A percentile compares a stretch with the other conserved stretches of the same genome.
Evolutionary conservation across 2,329 filamentous ascomycete species (phyloP).

Genomic region (Aspergillus thermomutatus): DNA sequence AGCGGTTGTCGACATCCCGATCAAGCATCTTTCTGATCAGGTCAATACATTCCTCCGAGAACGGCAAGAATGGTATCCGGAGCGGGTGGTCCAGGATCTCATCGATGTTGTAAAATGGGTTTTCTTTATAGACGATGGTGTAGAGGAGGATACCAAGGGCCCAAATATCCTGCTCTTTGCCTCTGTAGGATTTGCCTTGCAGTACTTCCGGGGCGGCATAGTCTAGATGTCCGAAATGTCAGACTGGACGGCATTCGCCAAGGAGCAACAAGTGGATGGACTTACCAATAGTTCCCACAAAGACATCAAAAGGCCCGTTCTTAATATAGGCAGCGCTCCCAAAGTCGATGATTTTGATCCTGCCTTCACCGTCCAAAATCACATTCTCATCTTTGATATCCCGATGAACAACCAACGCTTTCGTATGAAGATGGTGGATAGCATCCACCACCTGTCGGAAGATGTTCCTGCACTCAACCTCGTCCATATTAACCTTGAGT

Average conservation of each 20-base stretch:
- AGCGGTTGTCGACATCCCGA: conserved; percentile 76
- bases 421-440: conserved; percentile 85
- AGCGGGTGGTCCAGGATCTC: conserved; percentile 98
- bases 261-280: conserved; percentile 14
- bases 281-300: conserved; percentile 96
- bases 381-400: conserved; percentile 99
- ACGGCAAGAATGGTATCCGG: conserved; percentile 68
- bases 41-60: conserved; percentile 83
- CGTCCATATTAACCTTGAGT: conserved; percentile 92
- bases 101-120: conserved; percentile 97
- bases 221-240: conserved; percentile 54
- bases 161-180: conserved; percentile 98
- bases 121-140: conserved; percentile 99
- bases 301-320: conserved; percentile 96
- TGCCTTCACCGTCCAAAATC: conserved; percentile 88
- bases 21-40: conserved; percentile 90
- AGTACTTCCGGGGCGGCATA: conserved; percentile 98
- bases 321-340: conserved; percentile 98
- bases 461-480: conserved; percentile 88
- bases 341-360: conserved; percentile 97
- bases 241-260: not conserved
- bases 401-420: conserved; percentile 87
- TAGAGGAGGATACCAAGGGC: conserved; percentile 94
- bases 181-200: conserved; percentile 84
- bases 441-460: conserved; percentile 90